Base-by-base conservation (phyloP, 768 basidiomycete genomes). In the Hericium rajendrae region DNA sequence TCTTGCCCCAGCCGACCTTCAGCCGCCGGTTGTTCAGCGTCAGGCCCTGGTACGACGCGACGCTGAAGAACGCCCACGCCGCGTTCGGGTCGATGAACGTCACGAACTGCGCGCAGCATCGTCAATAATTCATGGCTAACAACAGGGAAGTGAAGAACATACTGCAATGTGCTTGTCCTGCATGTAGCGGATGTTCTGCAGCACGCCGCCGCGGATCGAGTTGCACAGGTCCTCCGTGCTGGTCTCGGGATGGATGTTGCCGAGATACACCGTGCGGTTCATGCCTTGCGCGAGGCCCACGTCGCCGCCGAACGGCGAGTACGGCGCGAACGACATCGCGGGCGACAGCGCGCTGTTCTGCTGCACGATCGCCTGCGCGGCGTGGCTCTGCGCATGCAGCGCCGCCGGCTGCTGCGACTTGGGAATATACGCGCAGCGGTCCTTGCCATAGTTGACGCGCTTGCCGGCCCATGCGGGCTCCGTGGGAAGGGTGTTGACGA, bases 1-100 rank as follows among this genome's bases (percentile, higher is more conserved):
- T 90, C 80, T 95, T 98, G 57, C 95, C 95, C 97, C 95, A 99
- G 50, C 95, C 94, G 64, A 97, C 84, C 77, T 97, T 98, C 60
- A 98, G 81, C 26, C 94, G 84, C 46, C 94, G 86, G 71, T 93
- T 91, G 76, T 93, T 94, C 58, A 98, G 76, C 22, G 87, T 91
- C 56, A 99, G 76, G 6, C 94, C 94, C 63, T 93, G 88, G 68
- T 84, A 88, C 1, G 86, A 84, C 15, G 95, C 93, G 39, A 92
- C 86, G 67, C 95, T 90, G 82, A 84, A 94, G 78, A 99, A 97
- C 10, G 89, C 88, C 66, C 91, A 86, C 2, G 97, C 94, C 53
- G 91, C 90, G 0, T 87, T 85, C 11, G 94, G 89, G 67, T 97
- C 94, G 62, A 97, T 86, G 68, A 99, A 98, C 5, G 93, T 95